Conservation (phyloP, 208 protist species). For the Lotmaria passim region DNA sequence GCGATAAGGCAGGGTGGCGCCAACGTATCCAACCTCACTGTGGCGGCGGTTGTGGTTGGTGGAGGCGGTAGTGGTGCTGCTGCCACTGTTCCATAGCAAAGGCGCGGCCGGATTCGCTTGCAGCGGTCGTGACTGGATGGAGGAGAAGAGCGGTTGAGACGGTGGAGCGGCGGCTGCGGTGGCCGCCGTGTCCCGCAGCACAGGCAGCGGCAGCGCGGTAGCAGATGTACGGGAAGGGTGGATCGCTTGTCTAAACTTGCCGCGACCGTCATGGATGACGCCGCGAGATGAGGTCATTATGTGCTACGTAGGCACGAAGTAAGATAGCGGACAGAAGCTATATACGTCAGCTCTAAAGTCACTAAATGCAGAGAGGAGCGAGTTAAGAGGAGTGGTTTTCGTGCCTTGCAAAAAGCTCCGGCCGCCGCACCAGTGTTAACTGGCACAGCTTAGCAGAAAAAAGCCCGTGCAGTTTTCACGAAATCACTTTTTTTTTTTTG, state of each 20-base stretch:
- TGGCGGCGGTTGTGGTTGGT: no score
- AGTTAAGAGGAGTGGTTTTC: no score
- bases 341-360: no score
- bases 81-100: constrained; percentile 27
- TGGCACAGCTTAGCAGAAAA: no score
- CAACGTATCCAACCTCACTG: no score
- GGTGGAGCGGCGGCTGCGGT: background rate
- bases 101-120: constrained; percentile 34
- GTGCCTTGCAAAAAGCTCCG: no score
- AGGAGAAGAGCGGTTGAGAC: constrained; percentile 3
- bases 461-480: no score
- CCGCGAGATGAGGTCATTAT: background rate
- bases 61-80: constrained; percentile 1
- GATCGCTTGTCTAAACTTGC: constrained; percentile 8
- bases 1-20: constrained; percentile 4
- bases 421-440: no score
- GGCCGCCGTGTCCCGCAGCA: constrained; percentile 4
- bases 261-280: constrained; percentile 6
- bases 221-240: background rate
- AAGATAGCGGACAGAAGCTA: no score
- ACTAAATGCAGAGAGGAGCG: no score
- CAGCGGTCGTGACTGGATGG: constrained; percentile 42
- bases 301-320: no score
- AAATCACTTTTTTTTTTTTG: no score
- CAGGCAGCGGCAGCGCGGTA: constrained; percentile 1